A percentile compares a stretch with the other conserved stretches of the same genome.
These are phyloP conservation scores for Dothideomycetes sp. DNA, from an alignment of 2,329 filamentous ascomycete genomes.

Conservation along the genomic window DNA sequence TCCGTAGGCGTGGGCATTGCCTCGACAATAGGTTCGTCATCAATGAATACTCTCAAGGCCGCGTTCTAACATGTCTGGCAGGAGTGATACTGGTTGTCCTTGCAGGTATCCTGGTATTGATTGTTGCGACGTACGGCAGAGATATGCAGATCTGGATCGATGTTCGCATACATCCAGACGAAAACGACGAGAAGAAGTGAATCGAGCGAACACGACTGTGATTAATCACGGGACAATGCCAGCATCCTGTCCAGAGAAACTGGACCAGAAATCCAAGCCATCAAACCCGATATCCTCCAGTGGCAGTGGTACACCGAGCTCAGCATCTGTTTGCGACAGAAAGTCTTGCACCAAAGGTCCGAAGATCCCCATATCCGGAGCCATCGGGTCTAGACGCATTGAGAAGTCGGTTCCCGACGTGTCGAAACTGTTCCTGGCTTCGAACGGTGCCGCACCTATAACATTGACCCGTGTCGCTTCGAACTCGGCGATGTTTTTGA, in stretches of 20 bases:
- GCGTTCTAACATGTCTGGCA: background rate
- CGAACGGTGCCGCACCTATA: background rate
- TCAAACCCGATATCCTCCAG: constrained; percentile 6
- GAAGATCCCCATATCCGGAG: constrained; percentile 5
- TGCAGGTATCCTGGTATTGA: constrained; percentile 27
- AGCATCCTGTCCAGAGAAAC: background rate
- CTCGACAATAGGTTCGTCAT: constrained; percentile 47
- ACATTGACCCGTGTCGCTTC: background rate
- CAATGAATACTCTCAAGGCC: background rate
- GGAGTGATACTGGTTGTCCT: constrained; percentile 38
- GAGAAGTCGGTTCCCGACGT: background rate
- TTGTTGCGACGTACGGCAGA: constrained; percentile 38
- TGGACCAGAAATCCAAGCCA: background rate
- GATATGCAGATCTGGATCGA: constrained; percentile 46
- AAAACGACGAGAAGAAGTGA: background rate
- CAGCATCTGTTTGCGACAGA: constrained; percentile 6
- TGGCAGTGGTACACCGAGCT: constrained; percentile 5
- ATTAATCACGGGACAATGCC: background rate
- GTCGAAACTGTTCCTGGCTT: background rate
- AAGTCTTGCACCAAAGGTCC: constrained; percentile 6
- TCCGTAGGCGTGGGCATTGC: constrained; percentile 67
- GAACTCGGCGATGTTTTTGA: constrained; percentile 5
- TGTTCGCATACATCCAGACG: constrained; percentile 10
- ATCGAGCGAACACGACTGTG: no score
- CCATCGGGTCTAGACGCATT: constrained; percentile 3